Percentiles rank a stretch among this genome's conserved stretches.
phyloP scores from a whole-genome alignment of 176 grass and related monocot species.

The Tillandsia leiboldiana region DNA sequence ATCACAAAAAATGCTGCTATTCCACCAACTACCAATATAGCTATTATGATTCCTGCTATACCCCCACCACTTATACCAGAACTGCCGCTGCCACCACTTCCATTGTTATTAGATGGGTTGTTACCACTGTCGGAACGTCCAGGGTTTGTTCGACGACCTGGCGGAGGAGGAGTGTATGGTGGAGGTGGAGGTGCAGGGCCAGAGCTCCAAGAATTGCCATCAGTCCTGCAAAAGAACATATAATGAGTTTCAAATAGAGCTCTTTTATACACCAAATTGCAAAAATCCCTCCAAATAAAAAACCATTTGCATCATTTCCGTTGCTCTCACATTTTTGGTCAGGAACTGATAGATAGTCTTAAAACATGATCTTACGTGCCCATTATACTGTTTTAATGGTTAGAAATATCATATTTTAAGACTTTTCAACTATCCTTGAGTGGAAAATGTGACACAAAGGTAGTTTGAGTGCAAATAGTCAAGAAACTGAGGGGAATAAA shows the following conservation, averaged over 20 bases:
- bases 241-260: conserved; percentile 19
- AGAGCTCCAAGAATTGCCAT: conserved; percentile 83
- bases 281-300: no score
- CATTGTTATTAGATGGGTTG: conserved; percentile 27
- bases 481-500: not conserved
- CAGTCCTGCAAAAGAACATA: conserved; percentile 46
- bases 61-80: conserved; percentile 65
- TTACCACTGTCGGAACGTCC: conserved; percentile 30
- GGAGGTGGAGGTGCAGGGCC: conserved; percentile 82
- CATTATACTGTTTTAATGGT: no score
- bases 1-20: conserved; percentile 64
- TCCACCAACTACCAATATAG: conserved; percentile 66
- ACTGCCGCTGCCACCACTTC: conserved; percentile 34
- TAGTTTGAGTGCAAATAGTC: no score
- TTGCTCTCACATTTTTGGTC: no score
- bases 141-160: conserved; percentile 42
- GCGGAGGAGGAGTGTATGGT: conserved; percentile 72
- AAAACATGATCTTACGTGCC: no score
- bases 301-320: no score
- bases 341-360: no score
- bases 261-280: not conserved
- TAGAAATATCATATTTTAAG: no score
- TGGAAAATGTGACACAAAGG: no score
- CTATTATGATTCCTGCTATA: conserved; percentile 80
- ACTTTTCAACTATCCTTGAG: no score